phyloP scores from a whole-genome alignment of 345 rosid genomes.

The Moricandia moricandioides region DNA sequence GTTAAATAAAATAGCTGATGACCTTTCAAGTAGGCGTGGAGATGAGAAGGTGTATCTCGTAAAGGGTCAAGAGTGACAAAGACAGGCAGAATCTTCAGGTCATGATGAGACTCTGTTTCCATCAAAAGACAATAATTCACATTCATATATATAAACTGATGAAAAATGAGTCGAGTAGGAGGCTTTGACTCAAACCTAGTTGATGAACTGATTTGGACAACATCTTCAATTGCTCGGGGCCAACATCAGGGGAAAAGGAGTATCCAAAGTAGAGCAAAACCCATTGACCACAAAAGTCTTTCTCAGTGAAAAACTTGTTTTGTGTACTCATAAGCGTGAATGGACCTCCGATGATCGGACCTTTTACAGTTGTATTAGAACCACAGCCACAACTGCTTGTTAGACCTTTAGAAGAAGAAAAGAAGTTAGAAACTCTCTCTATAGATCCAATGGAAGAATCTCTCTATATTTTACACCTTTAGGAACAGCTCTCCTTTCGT shows the following conservation, averaged over 20 bases:
- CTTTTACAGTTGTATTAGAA: constrained; percentile 36
- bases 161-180: not conserved
- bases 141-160: not conserved
- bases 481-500: constrained; percentile 65
- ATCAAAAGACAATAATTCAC: constrained; percentile 21
- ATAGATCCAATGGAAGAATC: not conserved
- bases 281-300: constrained; percentile 71
- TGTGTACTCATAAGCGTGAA: constrained; percentile 61
- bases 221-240: constrained; percentile 71
- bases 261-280: constrained; percentile 83
- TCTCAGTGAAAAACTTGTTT: constrained; percentile 50
- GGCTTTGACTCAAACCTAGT: constrained; percentile 54
- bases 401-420: constrained; percentile 16
- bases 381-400: constrained; percentile 45
- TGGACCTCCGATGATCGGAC: constrained; percentile 83
- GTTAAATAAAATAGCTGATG: not conserved
- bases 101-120: constrained; percentile 53
- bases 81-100: constrained; percentile 61
- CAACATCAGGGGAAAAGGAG: constrained; percentile 88
- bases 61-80: constrained; percentile 92
- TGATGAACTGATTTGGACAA: constrained; percentile 60
- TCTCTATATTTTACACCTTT: constrained; percentile 45
- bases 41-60: constrained; percentile 76
- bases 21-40: constrained; percentile 74
- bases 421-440: not conserved